These are phyloP conservation scores for Rhynchospora tenuis DNA, from an alignment of 176 grass and related monocot species.

Conservation along the genomic window DNA sequence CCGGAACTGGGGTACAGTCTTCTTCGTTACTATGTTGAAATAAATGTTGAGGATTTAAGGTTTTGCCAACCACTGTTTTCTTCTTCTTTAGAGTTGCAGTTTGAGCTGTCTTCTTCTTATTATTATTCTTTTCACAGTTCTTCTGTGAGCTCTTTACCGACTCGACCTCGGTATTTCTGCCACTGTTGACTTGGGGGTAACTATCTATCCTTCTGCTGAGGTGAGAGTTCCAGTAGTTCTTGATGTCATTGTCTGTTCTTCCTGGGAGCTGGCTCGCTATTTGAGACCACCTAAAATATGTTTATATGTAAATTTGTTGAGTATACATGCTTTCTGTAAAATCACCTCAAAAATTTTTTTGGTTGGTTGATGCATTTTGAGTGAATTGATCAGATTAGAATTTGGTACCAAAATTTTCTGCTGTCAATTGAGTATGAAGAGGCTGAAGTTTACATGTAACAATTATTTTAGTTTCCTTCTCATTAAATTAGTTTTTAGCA, in stretches of 20 bases:
- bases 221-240: conserved; percentile 18
- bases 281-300: background rate
- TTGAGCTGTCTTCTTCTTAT: background rate
- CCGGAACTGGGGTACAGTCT: no score
- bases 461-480: no score
- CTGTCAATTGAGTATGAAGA: no score
- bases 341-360: no score
- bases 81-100: background rate
- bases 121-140: background rate
- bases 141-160: background rate
- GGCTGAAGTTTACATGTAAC: no score
- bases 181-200: background rate
- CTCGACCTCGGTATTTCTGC: background rate
- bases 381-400: no score
- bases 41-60: background rate
- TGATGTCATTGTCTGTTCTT: conserved; percentile 14
- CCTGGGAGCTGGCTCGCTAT: background rate
- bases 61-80: background rate
- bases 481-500: no score
- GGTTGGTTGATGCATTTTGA: no score
- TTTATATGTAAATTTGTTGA: background rate
- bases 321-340: no score
- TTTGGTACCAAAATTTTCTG: no score
- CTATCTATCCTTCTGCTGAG: background rate
- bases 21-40: background rate